Evolutionary conservation across 1,284 basidiomycete species (phyloP).

Genomic region (Thecaphora thlaspeos): DNA sequence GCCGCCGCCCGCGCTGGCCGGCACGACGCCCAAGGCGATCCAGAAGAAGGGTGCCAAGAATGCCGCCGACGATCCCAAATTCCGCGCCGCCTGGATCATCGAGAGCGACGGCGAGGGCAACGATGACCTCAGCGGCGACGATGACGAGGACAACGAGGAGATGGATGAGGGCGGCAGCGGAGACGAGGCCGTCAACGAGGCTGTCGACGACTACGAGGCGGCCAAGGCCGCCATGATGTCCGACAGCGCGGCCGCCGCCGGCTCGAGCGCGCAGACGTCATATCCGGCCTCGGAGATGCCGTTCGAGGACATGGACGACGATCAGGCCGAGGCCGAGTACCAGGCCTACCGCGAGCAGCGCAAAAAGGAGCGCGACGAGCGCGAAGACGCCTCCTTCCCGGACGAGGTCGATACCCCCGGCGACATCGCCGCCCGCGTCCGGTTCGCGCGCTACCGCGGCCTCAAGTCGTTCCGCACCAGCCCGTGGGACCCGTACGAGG

Average conservation of each 20-base stretch:
- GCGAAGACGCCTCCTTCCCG: slow-evolving; percentile 79
- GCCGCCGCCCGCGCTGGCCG: slow-evolving; percentile 58
- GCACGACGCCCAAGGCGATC: slow-evolving; percentile 54
- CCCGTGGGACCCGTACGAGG: slow-evolving; percentile 97
- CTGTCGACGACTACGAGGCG: slow-evolving; percentile 79
- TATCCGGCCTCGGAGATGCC: slow-evolving; percentile 17
- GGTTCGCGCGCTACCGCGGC: slow-evolving; percentile 91
- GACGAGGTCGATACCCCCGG: slow-evolving; percentile 97
- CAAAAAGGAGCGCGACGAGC: slow-evolving; percentile 73
- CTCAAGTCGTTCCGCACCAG: slow-evolving; percentile 89
- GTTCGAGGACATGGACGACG: slow-evolving; percentile 57
- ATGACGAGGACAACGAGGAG: slow-evolving; percentile 73
- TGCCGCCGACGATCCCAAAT: slow-evolving; percentile 53
- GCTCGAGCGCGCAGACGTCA: slow-evolving; percentile 11
- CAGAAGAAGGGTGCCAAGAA: slow-evolving; percentile 53
- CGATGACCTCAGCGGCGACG: slow-evolving; percentile 66
- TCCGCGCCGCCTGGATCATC: slow-evolving; percentile 54
- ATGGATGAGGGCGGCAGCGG: slow-evolving; percentile 62
- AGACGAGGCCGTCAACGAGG: slow-evolving; percentile 71
- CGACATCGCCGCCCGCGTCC: slow-evolving; percentile 76
- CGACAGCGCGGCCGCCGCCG: slow-evolving; percentile 59
- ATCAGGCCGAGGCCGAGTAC: slow-evolving; percentile 67
- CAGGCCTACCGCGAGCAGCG: slow-evolving; percentile 72
- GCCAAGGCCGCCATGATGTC: slow-evolving; percentile 66
- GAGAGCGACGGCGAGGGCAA: slow-evolving; percentile 46